Conservation (phyloP, 345 rosid genomes). For the Lumnitzera littorea region DNA sequence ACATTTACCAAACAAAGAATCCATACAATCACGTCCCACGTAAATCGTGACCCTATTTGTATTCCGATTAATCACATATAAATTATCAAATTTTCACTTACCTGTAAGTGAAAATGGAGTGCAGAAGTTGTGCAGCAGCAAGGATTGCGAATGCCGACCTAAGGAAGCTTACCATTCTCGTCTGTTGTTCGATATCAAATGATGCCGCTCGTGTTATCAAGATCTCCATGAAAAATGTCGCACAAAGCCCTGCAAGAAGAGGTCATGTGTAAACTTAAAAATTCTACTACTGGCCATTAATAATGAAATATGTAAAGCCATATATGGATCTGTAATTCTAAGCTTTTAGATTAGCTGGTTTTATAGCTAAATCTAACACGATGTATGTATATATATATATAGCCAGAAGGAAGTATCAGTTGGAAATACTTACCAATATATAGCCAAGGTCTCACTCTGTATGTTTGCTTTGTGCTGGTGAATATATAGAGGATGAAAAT, state of each 20-base stretch:
- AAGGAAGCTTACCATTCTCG: constrained; percentile 28
- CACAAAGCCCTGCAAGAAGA: constrained; percentile 38
- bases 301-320: too few species aligned
- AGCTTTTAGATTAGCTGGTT: neutral
- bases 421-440: constrained; percentile 48
- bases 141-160: constrained; percentile 33
- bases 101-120: constrained; percentile 71
- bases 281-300: too few species aligned
- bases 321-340: neutral
- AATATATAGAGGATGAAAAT: constrained; percentile 71
- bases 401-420: too few species aligned
- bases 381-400: too few species aligned
- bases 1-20: neutral
- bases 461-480: constrained; percentile 94
- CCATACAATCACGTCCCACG: too few species aligned
- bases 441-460: constrained; percentile 56
- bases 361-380: too few species aligned
- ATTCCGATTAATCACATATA: too few species aligned
- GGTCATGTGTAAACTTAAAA: neutral
- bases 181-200: constrained; percentile 37
- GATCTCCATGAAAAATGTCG: constrained; percentile 53
- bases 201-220: constrained; percentile 29
- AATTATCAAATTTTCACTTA: constrained; percentile 5
- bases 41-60: too few species aligned
- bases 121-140: constrained; percentile 47